Evolutionary conservation across 768 basidiomycete genomes (phyloP), one percentile per base, ranked within the genome.

Genomic region (Daedalea quercina): DNA sequence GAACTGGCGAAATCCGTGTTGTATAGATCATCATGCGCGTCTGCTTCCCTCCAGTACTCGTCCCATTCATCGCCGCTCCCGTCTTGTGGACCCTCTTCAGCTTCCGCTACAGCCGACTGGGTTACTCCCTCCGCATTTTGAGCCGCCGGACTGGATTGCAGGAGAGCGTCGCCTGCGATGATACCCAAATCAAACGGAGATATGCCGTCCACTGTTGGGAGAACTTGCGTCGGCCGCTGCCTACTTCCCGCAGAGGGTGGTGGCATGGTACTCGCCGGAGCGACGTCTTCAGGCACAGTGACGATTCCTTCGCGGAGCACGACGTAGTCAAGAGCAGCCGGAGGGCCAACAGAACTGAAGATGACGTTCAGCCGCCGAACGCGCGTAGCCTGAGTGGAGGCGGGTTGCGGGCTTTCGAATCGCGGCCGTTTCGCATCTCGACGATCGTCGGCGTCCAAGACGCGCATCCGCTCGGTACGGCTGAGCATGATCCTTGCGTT

Each of bases 401-500:
- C 25, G 37, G 37, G 1, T 37, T 62, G 50, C 19, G 33, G 37
- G 47, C 51, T 50, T 61, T 58, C 56, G 20, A 63, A 35, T 34
- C 63, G 63, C 65, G 54, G 55, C 50, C 55, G 70, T 62, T 71
- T 73, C 64, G 53, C 19, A 31, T 42, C 24, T 22, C 54, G 54
- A 4, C 49, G 52, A 9, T 68, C 70, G 24, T 70, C 69, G 11
- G 49, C 57, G 37, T 72, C 72, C 24, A 87, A 63, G 53, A 82
- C 74, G 44, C 81, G 75, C 52, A 85, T 76, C 54, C 90, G 74
- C 9, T 79, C 79, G 0, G 93, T 94, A 26, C 90, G 79, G 42
- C 78, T 80, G 48, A 96, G 77, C 76, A 95, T 84, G 44, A 97
- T 77, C 22, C 95, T 80, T 3, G 76, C 78, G 59, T 95, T 94